Evolutionary conservation across 495 filamentous ascomycete species (phyloP), one percentile per base, ranked within the genome.

Genomic region (Hypoxylon perforatum): DNA sequence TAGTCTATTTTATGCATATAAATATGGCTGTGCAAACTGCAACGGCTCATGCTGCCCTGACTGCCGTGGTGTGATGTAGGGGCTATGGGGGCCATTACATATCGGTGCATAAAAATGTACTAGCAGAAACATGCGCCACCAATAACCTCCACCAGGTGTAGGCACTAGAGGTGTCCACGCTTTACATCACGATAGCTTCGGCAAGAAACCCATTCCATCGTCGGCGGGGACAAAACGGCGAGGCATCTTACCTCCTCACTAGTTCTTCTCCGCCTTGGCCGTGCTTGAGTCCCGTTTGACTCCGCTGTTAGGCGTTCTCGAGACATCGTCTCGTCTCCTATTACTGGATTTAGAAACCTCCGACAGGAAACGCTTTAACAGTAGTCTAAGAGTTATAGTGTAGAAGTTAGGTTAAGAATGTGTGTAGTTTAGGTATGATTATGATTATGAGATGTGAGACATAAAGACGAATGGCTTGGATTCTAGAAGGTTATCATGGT

Each of bases 281-380:
- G 33, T 57, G 30, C 42, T 46, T 69, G 46, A 52, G 57, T 65
- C 57, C 50, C 60, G 56, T 65, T 65, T 56, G 72, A 71, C 70
- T 10, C 70, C 72, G 68, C 70, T 57, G 7, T 50, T 75, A 75
- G 72, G 72, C 72, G 63, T 75, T 69, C 57, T 69, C 63, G 33
- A 61, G 56, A 68, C 57, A 65, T 59, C 39, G 35, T 67, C 70
- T 75, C 72, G 72, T 75, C 54, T 75, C 57, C 60, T 41, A 66
- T 73, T 73, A 75, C 72, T 71, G 19, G 12, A 70, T 75, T 71
- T 33, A 75, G 72, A 72, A 70, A 25, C 54, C 47, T 56, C 61
- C 60, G 61, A 67, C 23, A 46, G 48, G 30, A 66, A 55, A 57
- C 63, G 60, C 30, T 33, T 8, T 8, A 8, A 28, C 3, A 8